Conservation (phyloP, 805 yeast genomes). For the Starmerella etchellsii region DNA sequence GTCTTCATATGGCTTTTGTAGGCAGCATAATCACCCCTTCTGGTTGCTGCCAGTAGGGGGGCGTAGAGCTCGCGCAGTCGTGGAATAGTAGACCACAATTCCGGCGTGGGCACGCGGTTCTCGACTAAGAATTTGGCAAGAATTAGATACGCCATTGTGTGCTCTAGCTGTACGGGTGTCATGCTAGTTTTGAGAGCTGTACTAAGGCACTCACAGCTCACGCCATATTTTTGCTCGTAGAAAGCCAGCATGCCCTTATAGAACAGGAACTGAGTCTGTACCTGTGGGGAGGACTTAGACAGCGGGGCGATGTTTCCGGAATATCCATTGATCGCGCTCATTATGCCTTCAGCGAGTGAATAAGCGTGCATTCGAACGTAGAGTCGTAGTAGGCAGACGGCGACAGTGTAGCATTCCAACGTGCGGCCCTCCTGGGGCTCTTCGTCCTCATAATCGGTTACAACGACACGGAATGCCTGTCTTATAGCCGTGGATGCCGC, state of each 20-base stretch:
- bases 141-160: slow-evolving; percentile 14
- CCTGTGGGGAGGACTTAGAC: slow-evolving; percentile 3
- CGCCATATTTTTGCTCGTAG: slow-evolving; percentile 11
- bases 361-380: slow-evolving; percentile 18
- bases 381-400: slow-evolving; percentile 13
- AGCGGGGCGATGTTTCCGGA: slow-evolving; percentile 13
- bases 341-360: slow-evolving; percentile 19
- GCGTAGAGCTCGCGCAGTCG: slow-evolving; percentile 8
- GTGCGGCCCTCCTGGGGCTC: slow-evolving; percentile 15
- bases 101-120: slow-evolving; percentile 10
- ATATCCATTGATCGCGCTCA: slow-evolving; percentile 14
- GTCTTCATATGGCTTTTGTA: slow-evolving; percentile 2
- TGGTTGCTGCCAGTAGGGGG: slow-evolving; percentile 9
- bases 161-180: slow-evolving; percentile 6
- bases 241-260: slow-evolving; percentile 18
- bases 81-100: slow-evolving; percentile 14
- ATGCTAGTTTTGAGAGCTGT: slow-evolving; percentile 10
- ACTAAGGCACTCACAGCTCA: slow-evolving; percentile 8
- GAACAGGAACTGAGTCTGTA: slow-evolving; percentile 13
- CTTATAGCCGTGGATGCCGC: slow-evolving; percentile 9
- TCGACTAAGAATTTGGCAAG: slow-evolving; percentile 12
- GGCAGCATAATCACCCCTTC: slow-evolving; percentile 10
- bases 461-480: slow-evolving; percentile 14
- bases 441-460: slow-evolving; percentile 12
- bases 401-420: slow-evolving; percentile 11